Evolutionary conservation across 2,329 filamentous ascomycete genomes (phyloP), one percentile per base, ranked within the genome.

Genomic region (Arthrinium puccinioides): DNA sequence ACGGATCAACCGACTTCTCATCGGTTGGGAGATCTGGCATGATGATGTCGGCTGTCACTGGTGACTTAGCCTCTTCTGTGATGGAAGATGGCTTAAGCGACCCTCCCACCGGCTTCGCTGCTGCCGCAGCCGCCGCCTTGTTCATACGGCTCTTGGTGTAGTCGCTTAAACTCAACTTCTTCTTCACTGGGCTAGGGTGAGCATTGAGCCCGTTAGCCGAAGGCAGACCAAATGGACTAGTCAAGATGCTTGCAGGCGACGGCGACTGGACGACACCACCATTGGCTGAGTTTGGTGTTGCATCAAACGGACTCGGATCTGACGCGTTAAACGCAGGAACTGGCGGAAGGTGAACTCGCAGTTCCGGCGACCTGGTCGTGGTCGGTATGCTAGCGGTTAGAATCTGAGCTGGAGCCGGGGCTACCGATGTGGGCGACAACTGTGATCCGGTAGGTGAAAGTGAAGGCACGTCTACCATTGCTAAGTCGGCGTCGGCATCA

Each of bases 81-180:
- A 53, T 56, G 2, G 62, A 48, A 13, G 59, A 54, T 16, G 62
- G 51, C 46, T 69, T 72, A 18, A 67, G 43, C 19, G 51, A 43
- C 7, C 52, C 50, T 3, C 55, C 44, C 1, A 54, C 54, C 9
- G 66, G 63, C 42, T 64, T 66, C 20, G 59, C 64, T 49, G 52
- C 67, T 7, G 33, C 33, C 4, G 33, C 33, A 11, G 24, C 33
- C 3, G 68, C 67, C 4, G 67, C 68, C 51, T 76, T 79, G 49
- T 70, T 73, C 60, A 70, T 66, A 35, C 73, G 64, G 44, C 71
- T 75, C 53, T 75, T 78, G 8, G 67, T 74, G 49, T 83, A 83
- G 50, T 82, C 79, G 49, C 76, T 82, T 2, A 82, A 55, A 44
- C 75, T 82, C 25, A 83, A 60, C 55, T 82, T 82, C 65, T 83